Percentiles rank a stretch among this genome's conserved stretches.
Evolutionary conservation across 2,329 filamentous ascomycete genomes (phyloP).

Genomic region (Botrytis byssoidea): DNA sequence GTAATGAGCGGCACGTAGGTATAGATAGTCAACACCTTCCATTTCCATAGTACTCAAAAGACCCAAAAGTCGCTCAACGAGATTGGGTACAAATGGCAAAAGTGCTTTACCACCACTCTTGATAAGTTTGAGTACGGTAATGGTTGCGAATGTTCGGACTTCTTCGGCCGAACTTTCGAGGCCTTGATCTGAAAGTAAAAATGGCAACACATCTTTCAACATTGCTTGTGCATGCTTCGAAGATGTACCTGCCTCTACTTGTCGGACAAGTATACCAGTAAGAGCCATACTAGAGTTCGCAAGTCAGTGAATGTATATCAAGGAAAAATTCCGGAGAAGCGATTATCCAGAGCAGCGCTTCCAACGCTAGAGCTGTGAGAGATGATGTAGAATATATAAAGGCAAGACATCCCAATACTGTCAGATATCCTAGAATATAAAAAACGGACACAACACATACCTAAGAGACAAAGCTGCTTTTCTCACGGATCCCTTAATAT

Average conservation of each 20-base stretch:
- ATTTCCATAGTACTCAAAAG: conserved; percentile 86
- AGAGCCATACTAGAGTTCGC: conserved; percentile 63
- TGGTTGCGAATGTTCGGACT: conserved; percentile 78
- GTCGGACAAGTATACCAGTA: conserved; percentile 80
- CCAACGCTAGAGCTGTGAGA: not conserved
- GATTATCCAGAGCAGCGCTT: not conserved
- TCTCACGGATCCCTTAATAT: conserved; percentile 90
- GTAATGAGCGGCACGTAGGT: conserved; percentile 80
- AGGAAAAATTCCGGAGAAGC: not conserved
- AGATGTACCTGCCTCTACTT: conserved; percentile 74
- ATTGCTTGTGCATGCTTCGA: conserved; percentile 72
- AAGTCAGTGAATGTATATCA: not conserved
- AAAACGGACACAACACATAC: not conserved
- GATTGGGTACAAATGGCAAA: conserved; percentile 74
- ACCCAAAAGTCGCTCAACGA: conserved; percentile 77
- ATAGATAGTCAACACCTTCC: conserved; percentile 86
- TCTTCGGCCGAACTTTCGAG: conserved; percentile 87
- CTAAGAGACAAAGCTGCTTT: conserved; percentile 71
- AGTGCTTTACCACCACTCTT: conserved; percentile 83
- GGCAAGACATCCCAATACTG: too few relatives aligned
- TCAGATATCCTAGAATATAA: not conserved
- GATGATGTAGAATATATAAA: not conserved
- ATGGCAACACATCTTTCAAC: conserved; percentile 84
- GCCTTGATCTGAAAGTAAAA: conserved; percentile 83
- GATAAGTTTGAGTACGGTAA: conserved; percentile 81